Evolutionary conservation across 768 basidiomycete species (phyloP).

Genomic region (Psilocybe sp.): DNA sequence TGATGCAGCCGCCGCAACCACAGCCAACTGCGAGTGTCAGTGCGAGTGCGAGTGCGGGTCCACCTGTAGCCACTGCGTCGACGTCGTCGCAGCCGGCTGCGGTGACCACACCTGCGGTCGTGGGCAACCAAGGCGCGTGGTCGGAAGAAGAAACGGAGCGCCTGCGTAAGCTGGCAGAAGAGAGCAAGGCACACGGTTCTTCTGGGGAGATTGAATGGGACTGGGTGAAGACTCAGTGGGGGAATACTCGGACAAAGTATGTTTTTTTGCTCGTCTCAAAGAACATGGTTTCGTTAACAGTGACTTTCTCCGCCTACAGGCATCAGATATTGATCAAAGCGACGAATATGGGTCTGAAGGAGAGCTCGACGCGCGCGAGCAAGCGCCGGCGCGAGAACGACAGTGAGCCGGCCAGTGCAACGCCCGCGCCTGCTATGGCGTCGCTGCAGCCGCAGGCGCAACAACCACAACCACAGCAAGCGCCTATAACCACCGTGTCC

Average conservation of each 20-base stretch:
- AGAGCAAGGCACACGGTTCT: slow-evolving; percentile 46
- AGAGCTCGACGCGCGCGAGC: slow-evolving; percentile 58
- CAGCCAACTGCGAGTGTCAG: slow-evolving; percentile 17
- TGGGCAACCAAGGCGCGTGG: slow-evolving; percentile 67
- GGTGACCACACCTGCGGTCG: slow-evolving; percentile 23
- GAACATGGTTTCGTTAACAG: neutral
- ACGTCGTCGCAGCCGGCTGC: slow-evolving; percentile 20
- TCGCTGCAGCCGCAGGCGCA: slow-evolving; percentile 29
- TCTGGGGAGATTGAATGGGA: slow-evolving; percentile 79
- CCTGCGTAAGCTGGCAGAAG: slow-evolving; percentile 66
- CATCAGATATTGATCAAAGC: slow-evolving; percentile 85
- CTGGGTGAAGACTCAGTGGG: slow-evolving; percentile 72
- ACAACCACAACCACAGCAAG: slow-evolving; percentile 22
- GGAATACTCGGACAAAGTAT: slow-evolving; percentile 69
- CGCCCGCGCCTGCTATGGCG: slow-evolving; percentile 19
- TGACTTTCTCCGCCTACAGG: slow-evolving; percentile 31
- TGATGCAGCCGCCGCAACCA: slow-evolving; percentile 14
- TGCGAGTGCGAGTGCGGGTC: slow-evolving; percentile 12
- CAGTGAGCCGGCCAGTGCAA: slow-evolving; percentile 10
- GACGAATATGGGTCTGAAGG: slow-evolving; percentile 74
- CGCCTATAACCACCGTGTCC: slow-evolving; percentile 14
- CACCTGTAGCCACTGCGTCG: slow-evolving; percentile 19
- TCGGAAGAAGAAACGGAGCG: slow-evolving; percentile 74
- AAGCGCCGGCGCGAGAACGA: slow-evolving; percentile 48
- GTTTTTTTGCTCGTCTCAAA: slow-evolving; percentile 9